Evolutionary conservation across 805 yeast species (phyloP).

Genomic region (Pichia kluyveri): DNA sequence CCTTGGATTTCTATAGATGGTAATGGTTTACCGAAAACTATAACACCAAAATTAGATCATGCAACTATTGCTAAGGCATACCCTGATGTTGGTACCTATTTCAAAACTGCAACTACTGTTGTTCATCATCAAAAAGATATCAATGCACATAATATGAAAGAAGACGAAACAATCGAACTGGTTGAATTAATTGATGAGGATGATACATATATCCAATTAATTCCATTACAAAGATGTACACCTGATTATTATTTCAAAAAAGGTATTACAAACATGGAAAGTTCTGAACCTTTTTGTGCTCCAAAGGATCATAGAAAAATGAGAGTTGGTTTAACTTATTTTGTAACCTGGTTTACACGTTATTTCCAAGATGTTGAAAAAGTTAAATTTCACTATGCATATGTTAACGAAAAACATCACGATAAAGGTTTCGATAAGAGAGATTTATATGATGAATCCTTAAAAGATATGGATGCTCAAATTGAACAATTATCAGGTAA

Average conservation of each 20-base stretch:
- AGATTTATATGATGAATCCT: slow-evolving; percentile 12
- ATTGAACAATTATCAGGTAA: slow-evolving; percentile 13
- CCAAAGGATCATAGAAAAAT: slow-evolving; percentile 57
- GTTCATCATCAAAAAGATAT: slow-evolving; percentile 51
- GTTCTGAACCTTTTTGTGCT: slow-evolving; percentile 78
- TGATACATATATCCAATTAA: slow-evolving; percentile 57
- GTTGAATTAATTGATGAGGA: slow-evolving; percentile 56
- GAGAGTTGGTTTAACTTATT: slow-evolving; percentile 55
- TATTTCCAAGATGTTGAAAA: slow-evolving; percentile 52
- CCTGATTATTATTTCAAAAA: slow-evolving; percentile 64
- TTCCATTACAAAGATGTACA: slow-evolving; percentile 78
- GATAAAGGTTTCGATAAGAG: slow-evolving; percentile 42
- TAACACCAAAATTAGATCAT: slow-evolving; percentile 64
- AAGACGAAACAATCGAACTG: slow-evolving; percentile 49
- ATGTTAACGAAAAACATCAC: slow-evolving; percentile 44
- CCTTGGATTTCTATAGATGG: slow-evolving; percentile 78
- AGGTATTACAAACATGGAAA: slow-evolving; percentile 45
- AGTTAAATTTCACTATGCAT: slow-evolving; percentile 60
- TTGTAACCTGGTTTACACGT: slow-evolving; percentile 72
- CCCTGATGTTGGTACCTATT: slow-evolving; percentile 72
- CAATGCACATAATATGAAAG: slow-evolving; percentile 66
- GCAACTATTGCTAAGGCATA: slow-evolving; percentile 57
- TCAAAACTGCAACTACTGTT: slow-evolving; percentile 57
- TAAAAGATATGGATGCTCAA: slow-evolving; percentile 8
- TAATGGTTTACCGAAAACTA: slow-evolving; percentile 73